Evolutionary conservation across 2,329 filamentous ascomycete genomes (phyloP).

Genomic region (Colletotrichum simmondsii): DNA sequence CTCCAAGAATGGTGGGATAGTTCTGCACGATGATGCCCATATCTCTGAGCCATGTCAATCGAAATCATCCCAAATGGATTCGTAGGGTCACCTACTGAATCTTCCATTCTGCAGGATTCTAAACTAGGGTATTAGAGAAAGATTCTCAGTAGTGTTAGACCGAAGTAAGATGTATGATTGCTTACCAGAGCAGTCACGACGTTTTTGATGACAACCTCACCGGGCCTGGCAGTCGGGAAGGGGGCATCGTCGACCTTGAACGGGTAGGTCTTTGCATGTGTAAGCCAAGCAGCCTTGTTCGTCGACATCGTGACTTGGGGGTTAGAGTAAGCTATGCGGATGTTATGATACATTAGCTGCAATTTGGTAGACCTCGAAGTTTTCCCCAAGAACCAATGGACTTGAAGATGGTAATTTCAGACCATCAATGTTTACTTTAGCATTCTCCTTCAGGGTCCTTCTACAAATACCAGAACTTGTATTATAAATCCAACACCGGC

Average conservation of each 20-base stretch:
- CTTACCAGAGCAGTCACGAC: slow-evolving; percentile 33
- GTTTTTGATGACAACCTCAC: slow-evolving; percentile 37
- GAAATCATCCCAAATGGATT: no score
- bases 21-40: background rate
- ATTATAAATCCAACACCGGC: no score
- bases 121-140: background rate
- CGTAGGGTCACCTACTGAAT: background rate
- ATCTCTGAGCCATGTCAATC: background rate
- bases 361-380: background rate
- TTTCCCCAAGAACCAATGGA: background rate
- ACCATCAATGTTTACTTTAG: no score
- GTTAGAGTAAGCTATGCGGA: no score
- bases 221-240: slow-evolving; percentile 16
- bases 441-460: no score
- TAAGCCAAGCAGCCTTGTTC: slow-evolving; percentile 29
- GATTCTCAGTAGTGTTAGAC: accelerated
- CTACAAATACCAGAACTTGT: no score
- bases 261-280: background rate
- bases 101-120: slow-evolving; percentile 12
- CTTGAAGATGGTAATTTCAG: no score
- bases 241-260: slow-evolving; percentile 10
- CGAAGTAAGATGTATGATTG: background rate
- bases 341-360: no score
- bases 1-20: slow-evolving; percentile 24
- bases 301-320: background rate